Base-by-base conservation (phyloP, 208 protist species). In the Phytomonas francai region DNA sequence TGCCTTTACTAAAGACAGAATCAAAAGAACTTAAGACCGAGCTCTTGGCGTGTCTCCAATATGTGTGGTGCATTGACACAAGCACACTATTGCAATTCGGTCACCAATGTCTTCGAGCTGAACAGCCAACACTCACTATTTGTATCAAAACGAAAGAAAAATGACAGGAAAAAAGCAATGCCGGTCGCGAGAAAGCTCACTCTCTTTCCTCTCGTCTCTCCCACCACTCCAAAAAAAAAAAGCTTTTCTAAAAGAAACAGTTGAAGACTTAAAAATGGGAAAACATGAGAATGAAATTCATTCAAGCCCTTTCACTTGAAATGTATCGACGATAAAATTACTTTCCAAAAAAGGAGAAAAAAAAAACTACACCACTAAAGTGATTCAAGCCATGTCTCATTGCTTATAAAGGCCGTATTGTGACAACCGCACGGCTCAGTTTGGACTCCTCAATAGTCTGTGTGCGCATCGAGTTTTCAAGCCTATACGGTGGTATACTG, bases 361-460 rank as follows among this genome's bases (percentile, higher is more conserved):
- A 62, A 3, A 62, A 25, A 62, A 42, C 16, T 1, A 62, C 16
- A 62, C 31, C 33, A n/a, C 59, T 62, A 22, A n/a, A 39, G 16
- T 42, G 33, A 11, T 19, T 22, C 3, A 62, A 62, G 16, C 3
- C 16, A 42, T 62, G 2, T 2, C 31, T 39, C 3, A 33, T 22
- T n/a, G 3, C 16, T 78, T 75, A 85, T 5, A 71, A 25, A 25
- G 74, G 65, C 31, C 81, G 78, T 70, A 95, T 85, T 14, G 81
- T 77, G 19, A 95, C 36, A 11, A 85, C 82, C 3, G 84, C 79
- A 4, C 87, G 74, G 8, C 77, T 70, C 30, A 92, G 72, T 16
- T 89, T 91, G 0, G 84, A 87, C 12, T 67, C 78, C 28, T 83
- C 83, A 56, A 95, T 72, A 0, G 87, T 93, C 31, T 80, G 67